Percentiles rank a stretch among this genome's conserved stretches.
Evolutionary conservation across 1,139 yeast species (phyloP).

Genomic region (Debaryomycetaceae sp.): DNA sequence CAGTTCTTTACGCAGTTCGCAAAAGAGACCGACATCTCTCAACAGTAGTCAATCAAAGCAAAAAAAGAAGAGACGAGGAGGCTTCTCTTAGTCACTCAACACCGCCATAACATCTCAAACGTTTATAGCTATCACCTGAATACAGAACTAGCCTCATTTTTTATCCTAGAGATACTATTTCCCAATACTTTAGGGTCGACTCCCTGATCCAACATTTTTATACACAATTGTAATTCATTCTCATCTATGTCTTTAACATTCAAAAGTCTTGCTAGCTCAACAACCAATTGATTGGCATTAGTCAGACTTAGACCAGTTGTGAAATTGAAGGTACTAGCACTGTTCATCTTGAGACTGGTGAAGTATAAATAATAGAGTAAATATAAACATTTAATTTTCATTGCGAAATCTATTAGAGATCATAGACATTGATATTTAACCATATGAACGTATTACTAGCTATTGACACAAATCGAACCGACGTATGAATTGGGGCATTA

Average conservation of each 20-base stretch:
- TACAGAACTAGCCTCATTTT: conserved; percentile 22
- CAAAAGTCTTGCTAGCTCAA: conserved; percentile 26
- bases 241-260: conserved; percentile 25
- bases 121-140: conserved; percentile 6
- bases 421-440: too few relatives aligned
- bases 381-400: too few relatives aligned
- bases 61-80: conserved; percentile 28
- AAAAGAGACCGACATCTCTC: conserved; percentile 4
- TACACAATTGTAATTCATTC: conserved; percentile 29
- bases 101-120: background rate
- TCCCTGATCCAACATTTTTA: conserved; percentile 37
- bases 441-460: too few relatives aligned
- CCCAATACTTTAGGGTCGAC: conserved; percentile 35
- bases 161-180: conserved; percentile 20
- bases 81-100: conserved; percentile 19
- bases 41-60: conserved; percentile 7
- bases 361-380: too few relatives aligned
- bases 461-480: too few relatives aligned
- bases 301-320: background rate
- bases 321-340: background rate
- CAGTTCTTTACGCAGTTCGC: conserved; percentile 3
- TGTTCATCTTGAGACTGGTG: background rate
- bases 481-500: too few relatives aligned
- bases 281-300: conserved; percentile 14
- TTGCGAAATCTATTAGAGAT: too few relatives aligned